Evolutionary conservation across 1,139 yeast genomes (phyloP).

Genomic region (Sugiyamaella novakii): DNA sequence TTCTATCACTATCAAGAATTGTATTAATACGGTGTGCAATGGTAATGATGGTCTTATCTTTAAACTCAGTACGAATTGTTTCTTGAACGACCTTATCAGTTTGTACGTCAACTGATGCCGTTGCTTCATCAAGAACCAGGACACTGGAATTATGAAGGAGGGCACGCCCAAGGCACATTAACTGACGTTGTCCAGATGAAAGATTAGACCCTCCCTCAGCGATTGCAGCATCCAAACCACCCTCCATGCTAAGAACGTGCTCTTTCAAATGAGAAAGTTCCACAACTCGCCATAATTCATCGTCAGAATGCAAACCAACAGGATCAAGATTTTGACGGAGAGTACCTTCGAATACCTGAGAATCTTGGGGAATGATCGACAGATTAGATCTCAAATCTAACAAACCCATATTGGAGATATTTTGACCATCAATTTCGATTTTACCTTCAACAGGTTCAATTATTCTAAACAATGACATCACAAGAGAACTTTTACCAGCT

Average conservation of each 20-base stretch:
- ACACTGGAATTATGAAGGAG: constrained; percentile 62
- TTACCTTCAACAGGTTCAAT: constrained; percentile 64
- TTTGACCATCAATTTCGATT: constrained; percentile 59
- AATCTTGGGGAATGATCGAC: constrained; percentile 76
- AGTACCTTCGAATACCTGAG: constrained; percentile 68
- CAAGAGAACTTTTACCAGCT: constrained; percentile 77
- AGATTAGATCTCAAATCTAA: constrained; percentile 58
- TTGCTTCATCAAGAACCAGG: constrained; percentile 77
- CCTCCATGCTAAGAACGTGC: constrained; percentile 62
- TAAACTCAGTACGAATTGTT: constrained; percentile 66
- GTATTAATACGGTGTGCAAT: constrained; percentile 86
- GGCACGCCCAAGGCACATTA: constrained; percentile 75
- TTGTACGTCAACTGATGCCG: constrained; percentile 81
- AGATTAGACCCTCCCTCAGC: constrained; percentile 73
- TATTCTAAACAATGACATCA: constrained; percentile 71
- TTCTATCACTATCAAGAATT: constrained; percentile 74
- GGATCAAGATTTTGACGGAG: constrained; percentile 71
- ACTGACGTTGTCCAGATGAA: constrained; percentile 77
- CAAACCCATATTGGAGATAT: constrained; percentile 60
- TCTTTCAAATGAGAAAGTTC: constrained; percentile 80
- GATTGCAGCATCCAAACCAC: constrained; percentile 47
- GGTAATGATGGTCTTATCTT: constrained; percentile 68
- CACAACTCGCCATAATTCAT: constrained; percentile 66
- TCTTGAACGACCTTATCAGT: constrained; percentile 76
- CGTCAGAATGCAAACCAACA: constrained; percentile 52